Base-by-base conservation (phyloP, 176 grass and related monocot genomes). In the Bonia amplexicaulis region DNA sequence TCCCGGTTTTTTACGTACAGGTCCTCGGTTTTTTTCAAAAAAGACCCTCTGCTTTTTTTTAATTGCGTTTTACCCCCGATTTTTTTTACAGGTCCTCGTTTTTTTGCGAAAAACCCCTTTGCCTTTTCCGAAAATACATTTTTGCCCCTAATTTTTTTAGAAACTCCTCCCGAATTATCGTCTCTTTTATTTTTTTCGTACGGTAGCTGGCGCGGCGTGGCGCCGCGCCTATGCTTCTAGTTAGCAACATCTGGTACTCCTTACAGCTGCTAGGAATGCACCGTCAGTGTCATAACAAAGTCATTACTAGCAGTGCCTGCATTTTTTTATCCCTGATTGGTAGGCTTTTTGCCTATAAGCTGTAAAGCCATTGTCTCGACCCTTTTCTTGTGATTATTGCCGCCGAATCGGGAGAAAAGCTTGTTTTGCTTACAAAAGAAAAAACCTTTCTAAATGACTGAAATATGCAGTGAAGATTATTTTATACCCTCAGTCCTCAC, bases 331-430 rank as follows among this genome's bases (percentile, higher is more conserved):
- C 71, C 26, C 54, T 25, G 37, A 15, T 7, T 58, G 35, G 3
- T 78, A 78, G 35, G 45, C 45, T 75, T 85, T 85, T 73, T n/a
- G 0, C n/a, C 76, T 59, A 77, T 69, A 85, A 61, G 53, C 17
- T 72, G 80, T 82, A 73, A 82, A 86, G 71, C 20, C 45, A 51
- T 15, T 53, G 47, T 0, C 71, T 85, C 53, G 33, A 35, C 12
- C 44, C 26, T 86, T 89, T 57, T 41, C 41, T 12, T 55, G 44
- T 23, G 64, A 89, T 71, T 45, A 85, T 81, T 77, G 63, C 44
- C 31, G 76, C 62, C 42, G 5, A 81, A 82, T 84, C n/a, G 63
- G 70, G 64, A 69, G 64, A 54, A 77, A 60, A 26, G 9, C 42
- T 64, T 79, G 8, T 26, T 80, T 73, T 29, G 29, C 68, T 73